Percentiles rank a stretch among this genome's conserved stretches.
Evolutionary conservation across 1,139 yeast species (phyloP).

Genomic region (Hanseniaspora gamundiae): DNA sequence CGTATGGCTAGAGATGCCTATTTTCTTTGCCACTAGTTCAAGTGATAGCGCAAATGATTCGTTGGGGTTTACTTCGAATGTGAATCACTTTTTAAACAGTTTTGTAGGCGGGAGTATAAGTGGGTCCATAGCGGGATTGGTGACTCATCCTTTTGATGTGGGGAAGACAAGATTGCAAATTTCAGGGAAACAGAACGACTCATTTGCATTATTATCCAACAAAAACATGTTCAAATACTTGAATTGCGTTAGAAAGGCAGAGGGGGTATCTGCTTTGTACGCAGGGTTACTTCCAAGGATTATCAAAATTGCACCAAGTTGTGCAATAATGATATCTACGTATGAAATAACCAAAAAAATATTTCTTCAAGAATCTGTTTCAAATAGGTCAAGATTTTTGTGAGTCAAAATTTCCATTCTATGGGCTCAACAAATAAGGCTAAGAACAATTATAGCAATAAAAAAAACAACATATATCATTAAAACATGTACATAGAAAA

Average conservation of each 20-base stretch:
- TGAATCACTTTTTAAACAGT: constrained; percentile 55
- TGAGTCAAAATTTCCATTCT: neutral
- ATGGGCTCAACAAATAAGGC: too few species aligned
- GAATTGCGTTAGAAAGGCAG: constrained; percentile 46
- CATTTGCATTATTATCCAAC: constrained; percentile 10
- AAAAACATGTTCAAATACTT: constrained; percentile 56
- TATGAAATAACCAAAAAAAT: constrained; percentile 79
- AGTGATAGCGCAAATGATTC: constrained; percentile 8
- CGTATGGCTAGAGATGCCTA: constrained; percentile 9
- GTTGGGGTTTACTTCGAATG: constrained; percentile 32
- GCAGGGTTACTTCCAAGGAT: constrained; percentile 81
- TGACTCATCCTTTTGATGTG: constrained; percentile 92
- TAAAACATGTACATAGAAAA: too few species aligned
- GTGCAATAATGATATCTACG: constrained; percentile 96
- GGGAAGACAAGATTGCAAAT: constrained; percentile 92
- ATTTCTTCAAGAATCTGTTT: constrained; percentile 19
- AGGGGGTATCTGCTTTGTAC: constrained; percentile 68
- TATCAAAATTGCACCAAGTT: constrained; percentile 87
- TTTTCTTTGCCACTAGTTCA: constrained; percentile 6
- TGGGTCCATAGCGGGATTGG: constrained; percentile 75
- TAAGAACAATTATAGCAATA: neutral
- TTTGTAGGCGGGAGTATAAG: constrained; percentile 77
- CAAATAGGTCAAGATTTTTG: too few species aligned
- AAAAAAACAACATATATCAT: too few species aligned
- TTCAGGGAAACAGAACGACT: constrained; percentile 13